Conservation (phyloP, 345 rosid species). For the Excoecaria cochinchinensis region DNA sequence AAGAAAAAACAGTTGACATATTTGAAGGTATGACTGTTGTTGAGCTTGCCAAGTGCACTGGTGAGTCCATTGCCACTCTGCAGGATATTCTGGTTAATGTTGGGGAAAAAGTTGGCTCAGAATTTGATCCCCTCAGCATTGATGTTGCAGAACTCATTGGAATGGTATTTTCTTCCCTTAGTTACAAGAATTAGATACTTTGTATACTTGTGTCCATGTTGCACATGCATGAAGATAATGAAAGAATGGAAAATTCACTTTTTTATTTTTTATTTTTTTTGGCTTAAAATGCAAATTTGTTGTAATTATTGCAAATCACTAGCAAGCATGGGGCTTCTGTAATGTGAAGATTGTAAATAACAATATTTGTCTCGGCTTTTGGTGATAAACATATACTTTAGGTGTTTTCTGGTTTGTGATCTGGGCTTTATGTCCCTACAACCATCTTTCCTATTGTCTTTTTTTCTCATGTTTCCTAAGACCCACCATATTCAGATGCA, state of each 20-base stretch:
- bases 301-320: too few species aligned
- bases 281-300: not conserved
- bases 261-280: too few species aligned
- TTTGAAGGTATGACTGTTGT: conserved; percentile 82
- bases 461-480: not conserved
- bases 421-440: not conserved
- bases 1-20: conserved; percentile 65
- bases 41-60: conserved; percentile 76
- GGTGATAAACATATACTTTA: not conserved
- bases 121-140: conserved; percentile 71
- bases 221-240: not conserved
- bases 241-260: not conserved
- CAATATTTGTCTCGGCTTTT: not conserved
- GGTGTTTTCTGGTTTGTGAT: not conserved
- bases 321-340: not conserved
- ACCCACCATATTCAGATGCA: not conserved
- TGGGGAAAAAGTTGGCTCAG: conserved; percentile 74
- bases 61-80: conserved; percentile 47
- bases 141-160: conserved; percentile 82
- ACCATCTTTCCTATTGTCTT: not conserved
- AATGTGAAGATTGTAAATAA: not conserved
- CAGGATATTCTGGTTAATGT: conserved; percentile 72
- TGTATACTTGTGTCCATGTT: not conserved
- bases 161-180: conserved; percentile 51
- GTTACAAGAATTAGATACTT: not conserved